Evolutionary conservation across 169 alveolate species (phyloP).

Genomic region (Cryptosporidium bovis): DNA sequence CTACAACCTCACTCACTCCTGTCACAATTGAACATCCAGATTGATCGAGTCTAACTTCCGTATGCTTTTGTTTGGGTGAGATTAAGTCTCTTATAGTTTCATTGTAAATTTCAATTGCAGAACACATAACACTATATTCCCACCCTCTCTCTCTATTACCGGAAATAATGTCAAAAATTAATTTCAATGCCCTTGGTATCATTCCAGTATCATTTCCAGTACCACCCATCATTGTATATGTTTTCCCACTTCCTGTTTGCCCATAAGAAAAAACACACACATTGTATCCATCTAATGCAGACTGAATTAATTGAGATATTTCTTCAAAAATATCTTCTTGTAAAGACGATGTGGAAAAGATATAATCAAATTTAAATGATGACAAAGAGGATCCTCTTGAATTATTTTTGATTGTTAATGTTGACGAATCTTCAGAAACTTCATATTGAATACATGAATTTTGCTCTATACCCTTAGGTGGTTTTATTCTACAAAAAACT

Average conservation of each 20-base stretch:
- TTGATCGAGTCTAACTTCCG: constrained; percentile 77
- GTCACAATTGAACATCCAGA: constrained; percentile 69
- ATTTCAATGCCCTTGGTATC: constrained; percentile 86
- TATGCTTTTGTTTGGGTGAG: constrained; percentile 71
- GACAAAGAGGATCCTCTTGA: constrained; percentile 24
- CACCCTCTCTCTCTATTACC: constrained; percentile 77
- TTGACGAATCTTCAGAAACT: constrained; percentile 68
- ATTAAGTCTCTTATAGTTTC: constrained; percentile 86
- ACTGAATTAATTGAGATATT: constrained; percentile 81
- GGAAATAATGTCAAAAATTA: constrained; percentile 78
- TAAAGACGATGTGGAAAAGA: constrained; percentile 77
- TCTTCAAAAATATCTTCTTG: constrained; percentile 83
- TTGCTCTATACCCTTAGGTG: constrained; percentile 42
- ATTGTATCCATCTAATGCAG: constrained; percentile 86
- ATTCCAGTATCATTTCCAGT: constrained; percentile 82
- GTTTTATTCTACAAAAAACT: constrained; percentile 82
- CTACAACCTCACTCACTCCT: constrained; percentile 78
- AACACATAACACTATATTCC: constrained; percentile 77
- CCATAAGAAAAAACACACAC: constrained; percentile 88
- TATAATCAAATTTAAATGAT: constrained; percentile 81
- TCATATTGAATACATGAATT: constrained; percentile 61
- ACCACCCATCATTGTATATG: constrained; percentile 87
- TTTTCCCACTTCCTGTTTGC: constrained; percentile 88
- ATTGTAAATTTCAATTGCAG: constrained; percentile 86
- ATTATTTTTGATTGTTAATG: constrained; percentile 60